These are phyloP conservation scores for Trichoderma atrobrunneum DNA, from an alignment of 2,329 filamentous ascomycete species.

Conservation along the genomic window DNA sequence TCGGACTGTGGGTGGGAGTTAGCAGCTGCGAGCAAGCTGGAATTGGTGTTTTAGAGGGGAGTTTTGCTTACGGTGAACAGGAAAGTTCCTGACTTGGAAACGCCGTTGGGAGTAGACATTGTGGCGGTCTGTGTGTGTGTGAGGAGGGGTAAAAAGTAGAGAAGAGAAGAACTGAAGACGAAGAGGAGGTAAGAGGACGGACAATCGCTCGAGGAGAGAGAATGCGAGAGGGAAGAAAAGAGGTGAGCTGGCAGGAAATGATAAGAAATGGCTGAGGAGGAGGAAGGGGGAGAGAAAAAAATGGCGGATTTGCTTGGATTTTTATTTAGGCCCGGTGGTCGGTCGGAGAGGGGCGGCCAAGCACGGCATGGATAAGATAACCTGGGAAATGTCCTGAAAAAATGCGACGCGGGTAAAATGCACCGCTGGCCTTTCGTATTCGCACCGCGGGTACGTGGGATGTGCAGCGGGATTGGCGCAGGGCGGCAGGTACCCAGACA, in stretches of 20 bases:
- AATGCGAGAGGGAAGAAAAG: background rate
- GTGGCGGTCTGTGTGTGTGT: slow-evolving; percentile 37
- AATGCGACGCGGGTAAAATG: background rate
- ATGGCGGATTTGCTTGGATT: background rate
- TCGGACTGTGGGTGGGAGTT: slow-evolving; percentile 60
- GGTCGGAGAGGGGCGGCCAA: slow-evolving; percentile 8
- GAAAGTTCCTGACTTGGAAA: slow-evolving; percentile 61
- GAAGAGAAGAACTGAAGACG: slow-evolving; percentile 22
- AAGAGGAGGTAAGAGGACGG: background rate
- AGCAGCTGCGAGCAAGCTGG: slow-evolving; percentile 20
- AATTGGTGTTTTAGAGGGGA: background rate
- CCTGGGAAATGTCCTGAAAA: background rate
- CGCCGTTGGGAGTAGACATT: slow-evolving; percentile 57
- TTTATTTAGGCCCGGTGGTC: slow-evolving; percentile 9
- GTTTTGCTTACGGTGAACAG: slow-evolving; percentile 67
- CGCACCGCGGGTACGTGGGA: background rate
- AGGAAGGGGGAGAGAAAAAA: slow-evolving; percentile 3
- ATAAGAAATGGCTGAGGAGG: background rate
- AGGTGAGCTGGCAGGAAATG: background rate
- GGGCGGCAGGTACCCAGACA: background rate
- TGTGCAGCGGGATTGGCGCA: background rate
- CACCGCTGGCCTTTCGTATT: slow-evolving; percentile 1
- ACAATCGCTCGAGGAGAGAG: background rate
- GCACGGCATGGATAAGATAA: slow-evolving; percentile 8
- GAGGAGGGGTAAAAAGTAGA: slow-evolving; percentile 22